Evolutionary conservation across 106 monocot species (phyloP).

Genomic region (Hemerocallis citrina): DNA sequence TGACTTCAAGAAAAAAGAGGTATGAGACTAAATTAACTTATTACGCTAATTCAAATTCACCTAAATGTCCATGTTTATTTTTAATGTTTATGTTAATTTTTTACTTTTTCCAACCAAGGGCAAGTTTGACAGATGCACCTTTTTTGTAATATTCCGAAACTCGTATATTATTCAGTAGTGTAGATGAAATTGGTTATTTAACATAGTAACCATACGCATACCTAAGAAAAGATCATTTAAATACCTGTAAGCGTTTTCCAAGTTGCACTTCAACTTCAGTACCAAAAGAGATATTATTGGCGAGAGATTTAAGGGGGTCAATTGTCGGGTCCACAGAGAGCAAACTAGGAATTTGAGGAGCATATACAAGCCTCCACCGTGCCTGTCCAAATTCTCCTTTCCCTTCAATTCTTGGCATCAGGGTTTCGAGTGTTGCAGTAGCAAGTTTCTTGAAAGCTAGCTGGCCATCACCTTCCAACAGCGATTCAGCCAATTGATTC

Average conservation of each 20-base stretch:
- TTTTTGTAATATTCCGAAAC: too few species aligned
- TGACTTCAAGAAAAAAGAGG: too few species aligned
- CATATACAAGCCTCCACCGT: constrained; percentile 94
- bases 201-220: too few species aligned
- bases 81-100: too few species aligned
- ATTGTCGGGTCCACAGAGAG: constrained; percentile 87
- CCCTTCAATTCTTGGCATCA: constrained; percentile 98
- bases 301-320: constrained; percentile 88
- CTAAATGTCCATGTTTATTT: too few species aligned
- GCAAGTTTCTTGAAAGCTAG: constrained; percentile 98
- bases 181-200: too few species aligned
- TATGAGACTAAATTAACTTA: too few species aligned
- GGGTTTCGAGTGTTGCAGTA: constrained; percentile 85
- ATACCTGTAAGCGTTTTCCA: constrained; percentile 93
- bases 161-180: too few species aligned
- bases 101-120: too few species aligned
- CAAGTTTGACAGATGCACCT: too few species aligned
- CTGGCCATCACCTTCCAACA: constrained; percentile 90
- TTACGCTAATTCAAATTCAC: too few species aligned
- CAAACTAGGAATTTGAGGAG: constrained; percentile 93
- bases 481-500: constrained; percentile 84
- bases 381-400: constrained; percentile 99
- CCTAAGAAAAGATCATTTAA: not conserved
- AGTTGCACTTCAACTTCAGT: constrained; percentile 98
- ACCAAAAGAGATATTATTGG: constrained; percentile 93